phyloP scores from a whole-genome alignment of 345 rosid genomes.

The Eucalyptus coolabah region DNA sequence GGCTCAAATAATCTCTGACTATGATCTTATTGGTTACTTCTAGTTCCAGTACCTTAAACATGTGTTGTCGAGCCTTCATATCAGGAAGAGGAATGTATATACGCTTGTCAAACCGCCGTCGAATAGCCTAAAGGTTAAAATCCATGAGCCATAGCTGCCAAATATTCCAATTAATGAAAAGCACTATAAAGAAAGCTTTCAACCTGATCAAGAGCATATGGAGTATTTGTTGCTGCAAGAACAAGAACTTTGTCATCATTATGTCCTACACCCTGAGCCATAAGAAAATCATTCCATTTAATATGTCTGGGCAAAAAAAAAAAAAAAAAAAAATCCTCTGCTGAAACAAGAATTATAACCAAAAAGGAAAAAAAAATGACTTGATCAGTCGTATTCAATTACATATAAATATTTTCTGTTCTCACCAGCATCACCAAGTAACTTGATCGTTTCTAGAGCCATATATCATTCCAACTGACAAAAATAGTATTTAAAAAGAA shows the following conservation, averaged over 20 bases:
- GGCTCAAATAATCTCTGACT: neutral
- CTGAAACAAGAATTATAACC: neutral
- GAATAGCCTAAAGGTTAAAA: conserved; percentile 54
- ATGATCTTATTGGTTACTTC: neutral
- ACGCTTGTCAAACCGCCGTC: conserved; percentile 95
- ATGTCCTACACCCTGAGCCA: conserved; percentile 74
- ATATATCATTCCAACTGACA: neutral
- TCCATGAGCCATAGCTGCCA: conserved; percentile 4
- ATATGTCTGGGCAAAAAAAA: neutral
- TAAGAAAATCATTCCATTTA: neutral
- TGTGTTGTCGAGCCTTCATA: conserved; percentile 79
- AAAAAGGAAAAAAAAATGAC: neutral
- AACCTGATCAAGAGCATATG: conserved; percentile 92
- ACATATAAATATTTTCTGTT: neutral
- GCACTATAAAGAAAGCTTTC: neutral
- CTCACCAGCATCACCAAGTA: neutral
- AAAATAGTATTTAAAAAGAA: neutral
- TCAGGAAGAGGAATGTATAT: conserved; percentile 96
- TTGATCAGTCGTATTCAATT: neutral
- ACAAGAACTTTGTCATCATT: conserved; percentile 88
- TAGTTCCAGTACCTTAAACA: conserved; percentile 57
- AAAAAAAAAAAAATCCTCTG: neutral
- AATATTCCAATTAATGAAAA: neutral
- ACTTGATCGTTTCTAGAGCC: neutral
- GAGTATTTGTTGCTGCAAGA: conserved; percentile 94